Conservation (phyloP, 257 asterid genomes). For the Scutellaria barbata region DNA sequence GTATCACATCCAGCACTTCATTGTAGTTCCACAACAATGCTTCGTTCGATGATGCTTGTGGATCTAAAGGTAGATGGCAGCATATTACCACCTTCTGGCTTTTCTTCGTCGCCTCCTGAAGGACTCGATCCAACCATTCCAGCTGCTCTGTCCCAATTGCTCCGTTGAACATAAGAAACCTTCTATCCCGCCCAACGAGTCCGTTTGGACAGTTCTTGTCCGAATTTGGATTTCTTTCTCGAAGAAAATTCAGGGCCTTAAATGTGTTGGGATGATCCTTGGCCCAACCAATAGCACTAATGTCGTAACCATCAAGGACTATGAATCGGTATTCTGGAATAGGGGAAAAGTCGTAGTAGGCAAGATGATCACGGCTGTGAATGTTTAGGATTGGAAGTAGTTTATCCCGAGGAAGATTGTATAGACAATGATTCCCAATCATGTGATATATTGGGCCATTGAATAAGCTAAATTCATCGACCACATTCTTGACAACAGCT, state of each 20-base stretch:
- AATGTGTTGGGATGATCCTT: slow-evolving; percentile 63
- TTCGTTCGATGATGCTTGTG: slow-evolving; percentile 64
- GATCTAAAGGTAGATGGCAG: slow-evolving; percentile 78
- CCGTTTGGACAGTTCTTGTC: slow-evolving; percentile 84
- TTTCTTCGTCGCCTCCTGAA: slow-evolving; percentile 57
- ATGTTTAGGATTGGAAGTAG: slow-evolving; percentile 69
- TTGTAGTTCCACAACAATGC: slow-evolving; percentile 79
- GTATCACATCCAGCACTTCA: slow-evolving; percentile 82
- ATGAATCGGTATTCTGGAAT: slow-evolving; percentile 69
- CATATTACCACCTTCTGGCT: slow-evolving; percentile 75
- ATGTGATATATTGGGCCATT: slow-evolving; percentile 73
- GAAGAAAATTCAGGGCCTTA: slow-evolving; percentile 58
- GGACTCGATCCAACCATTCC: slow-evolving; percentile 77
- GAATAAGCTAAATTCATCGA: slow-evolving; percentile 53
- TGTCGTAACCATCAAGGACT: slow-evolving; percentile 78
- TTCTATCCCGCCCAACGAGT: slow-evolving; percentile 63
- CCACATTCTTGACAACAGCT: slow-evolving; percentile 53
- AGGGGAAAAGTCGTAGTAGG: slow-evolving; percentile 83
- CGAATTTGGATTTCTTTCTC: slow-evolving; percentile 72
- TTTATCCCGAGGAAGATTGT: slow-evolving; percentile 84
- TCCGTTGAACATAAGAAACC: slow-evolving; percentile 89
- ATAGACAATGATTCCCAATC: slow-evolving; percentile 92
- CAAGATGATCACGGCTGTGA: slow-evolving; percentile 41
- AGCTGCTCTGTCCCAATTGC: slow-evolving; percentile 79
- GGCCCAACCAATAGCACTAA: slow-evolving; percentile 90